phyloP scores from a whole-genome alignment of 208 protist genomes.

The Wallacemonas collosoma region DNA sequence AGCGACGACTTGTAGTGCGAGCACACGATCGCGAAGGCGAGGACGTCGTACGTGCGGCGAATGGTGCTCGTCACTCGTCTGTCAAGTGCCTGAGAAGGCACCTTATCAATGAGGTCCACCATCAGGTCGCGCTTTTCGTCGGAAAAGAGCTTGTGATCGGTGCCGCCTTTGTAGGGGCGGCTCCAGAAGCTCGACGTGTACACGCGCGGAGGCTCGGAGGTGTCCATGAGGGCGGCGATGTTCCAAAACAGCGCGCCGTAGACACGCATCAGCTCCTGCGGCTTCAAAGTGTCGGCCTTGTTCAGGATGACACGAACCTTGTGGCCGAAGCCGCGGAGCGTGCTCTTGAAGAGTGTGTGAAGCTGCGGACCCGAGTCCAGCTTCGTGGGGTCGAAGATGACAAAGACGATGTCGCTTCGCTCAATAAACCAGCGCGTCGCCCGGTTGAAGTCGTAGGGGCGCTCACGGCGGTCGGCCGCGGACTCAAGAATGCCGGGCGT shows the following conservation, averaged over 20 bases:
- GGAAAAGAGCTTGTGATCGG: conserved; percentile 85
- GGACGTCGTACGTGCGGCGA: conserved; percentile 73
- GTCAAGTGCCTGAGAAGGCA: conserved; percentile 89
- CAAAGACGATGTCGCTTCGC: conserved; percentile 94
- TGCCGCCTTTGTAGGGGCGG: conserved; percentile 71
- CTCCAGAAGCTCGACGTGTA: conserved; percentile 98
- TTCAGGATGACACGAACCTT: conserved; percentile 97
- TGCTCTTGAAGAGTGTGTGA: conserved; percentile 61
- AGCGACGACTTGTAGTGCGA: conserved; percentile 55
- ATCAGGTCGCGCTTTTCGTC: conserved; percentile 89
- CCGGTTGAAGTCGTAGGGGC: conserved; percentile 78
- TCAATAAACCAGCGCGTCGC: conserved; percentile 94
- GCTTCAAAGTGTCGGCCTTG: conserved; percentile 94
- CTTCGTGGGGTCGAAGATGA: conserved; percentile 98
- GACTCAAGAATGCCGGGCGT: conserved; percentile 97
- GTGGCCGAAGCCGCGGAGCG: conserved; percentile 89
- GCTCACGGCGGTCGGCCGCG: conserved; percentile 62
- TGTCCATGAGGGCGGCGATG: conserved; percentile 94
- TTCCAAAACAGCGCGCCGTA: conserved; percentile 98
- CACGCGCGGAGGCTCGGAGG: conserved; percentile 96
- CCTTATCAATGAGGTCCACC: conserved; percentile 76
- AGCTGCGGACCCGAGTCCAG: conserved; percentile 91
- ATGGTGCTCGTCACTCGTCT: conserved; percentile 91
- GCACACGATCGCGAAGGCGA: conserved; percentile 86
- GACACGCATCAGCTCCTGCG: conserved; percentile 97